Percentiles rank a stretch among this genome's conserved stretches.
These are phyloP conservation scores for Ampelomyces quisqualis DNA, from an alignment of 2,329 filamentous ascomycete genomes.

Conservation along the genomic window DNA sequence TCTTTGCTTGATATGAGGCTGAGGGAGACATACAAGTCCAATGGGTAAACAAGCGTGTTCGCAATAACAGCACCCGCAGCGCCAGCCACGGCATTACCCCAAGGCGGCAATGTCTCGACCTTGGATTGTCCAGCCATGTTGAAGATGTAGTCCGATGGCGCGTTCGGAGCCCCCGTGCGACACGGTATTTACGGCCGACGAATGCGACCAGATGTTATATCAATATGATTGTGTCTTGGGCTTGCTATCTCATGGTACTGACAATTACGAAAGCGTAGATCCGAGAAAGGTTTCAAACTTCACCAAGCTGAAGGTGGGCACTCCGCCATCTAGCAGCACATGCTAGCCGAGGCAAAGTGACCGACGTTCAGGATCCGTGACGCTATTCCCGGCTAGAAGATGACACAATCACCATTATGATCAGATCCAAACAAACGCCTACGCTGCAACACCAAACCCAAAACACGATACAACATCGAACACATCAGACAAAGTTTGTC, in stretches of 20 bases:
- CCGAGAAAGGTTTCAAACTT: conserved; percentile 3
- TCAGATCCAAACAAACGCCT: neutral
- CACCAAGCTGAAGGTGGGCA: conserved; percentile 16
- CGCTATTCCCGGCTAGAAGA: neutral
- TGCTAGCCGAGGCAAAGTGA: conserved; percentile 39
- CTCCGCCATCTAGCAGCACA: conserved; percentile 26
- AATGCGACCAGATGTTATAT: conserved; percentile 20
- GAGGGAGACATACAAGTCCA: conserved; percentile 75
- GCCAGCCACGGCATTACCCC: conserved; percentile 90
- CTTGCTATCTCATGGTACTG: too few relatives aligned
- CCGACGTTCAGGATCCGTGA: conserved; percentile 30
- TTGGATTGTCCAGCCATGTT: conserved; percentile 62
- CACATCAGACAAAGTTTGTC: neutral
- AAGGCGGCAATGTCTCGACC: conserved; percentile 73
- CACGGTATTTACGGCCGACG: conserved; percentile 13
- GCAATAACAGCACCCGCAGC: conserved; percentile 91
- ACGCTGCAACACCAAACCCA: neutral
- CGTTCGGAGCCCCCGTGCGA: neutral
- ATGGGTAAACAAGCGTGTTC: conserved; percentile 91
- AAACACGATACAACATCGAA: neutral
- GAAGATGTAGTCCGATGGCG: neutral
- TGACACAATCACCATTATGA: too few relatives aligned
- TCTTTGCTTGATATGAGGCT: neutral
- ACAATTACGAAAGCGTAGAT: neutral
- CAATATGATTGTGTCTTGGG: too few relatives aligned